A percentile compares a stretch with the other conserved stretches of the same genome.
Conservation (phyloP, 495 filamentous ascomycete species). For the Amorphotheca resinae region DNA sequence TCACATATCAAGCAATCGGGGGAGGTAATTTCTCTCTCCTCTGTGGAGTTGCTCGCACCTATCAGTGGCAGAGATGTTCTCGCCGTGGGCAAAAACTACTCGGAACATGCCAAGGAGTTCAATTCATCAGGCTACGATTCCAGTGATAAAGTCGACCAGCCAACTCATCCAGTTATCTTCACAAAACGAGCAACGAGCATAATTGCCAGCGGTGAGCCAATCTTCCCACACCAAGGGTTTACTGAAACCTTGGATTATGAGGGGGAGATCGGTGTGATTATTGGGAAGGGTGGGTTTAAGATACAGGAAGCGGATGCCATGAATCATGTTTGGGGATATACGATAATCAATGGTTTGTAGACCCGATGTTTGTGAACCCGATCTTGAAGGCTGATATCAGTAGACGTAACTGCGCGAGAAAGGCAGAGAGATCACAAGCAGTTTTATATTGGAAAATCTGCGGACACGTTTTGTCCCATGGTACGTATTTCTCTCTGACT, state of each 20-base stretch:
- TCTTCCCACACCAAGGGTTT: conserved; percentile 35
- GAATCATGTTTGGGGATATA: conserved; percentile 44
- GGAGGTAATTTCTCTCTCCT: conserved; percentile 25
- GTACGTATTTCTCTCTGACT: too few relatives aligned
- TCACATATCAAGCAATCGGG: conserved; percentile 22
- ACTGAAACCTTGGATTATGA: conserved; percentile 42
- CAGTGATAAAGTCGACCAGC: conserved; percentile 34
- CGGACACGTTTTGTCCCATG: too few relatives aligned
- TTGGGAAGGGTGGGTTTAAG: conserved; percentile 36
- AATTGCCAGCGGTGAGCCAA: conserved; percentile 33
- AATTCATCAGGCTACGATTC: conserved; percentile 38
- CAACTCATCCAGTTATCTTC: conserved; percentile 37
- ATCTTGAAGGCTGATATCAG: too few relatives aligned
- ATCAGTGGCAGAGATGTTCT: conserved; percentile 39
- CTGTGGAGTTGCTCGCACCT: conserved; percentile 32
- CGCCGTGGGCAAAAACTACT: conserved; percentile 44
- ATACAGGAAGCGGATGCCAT: conserved; percentile 34
- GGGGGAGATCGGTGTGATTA: conserved; percentile 44
- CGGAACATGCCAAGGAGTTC: conserved; percentile 38
- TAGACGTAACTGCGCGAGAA: too few relatives aligned
- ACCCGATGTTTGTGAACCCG: too few relatives aligned
- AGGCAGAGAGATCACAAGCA: too few relatives aligned
- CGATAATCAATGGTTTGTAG: conserved; percentile 47
- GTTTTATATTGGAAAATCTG: too few relatives aligned
- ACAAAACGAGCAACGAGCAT: conserved; percentile 43